phyloP scores from a whole-genome alignment of 495 filamentous ascomycete genomes.

The Aspergillus steynii region DNA sequence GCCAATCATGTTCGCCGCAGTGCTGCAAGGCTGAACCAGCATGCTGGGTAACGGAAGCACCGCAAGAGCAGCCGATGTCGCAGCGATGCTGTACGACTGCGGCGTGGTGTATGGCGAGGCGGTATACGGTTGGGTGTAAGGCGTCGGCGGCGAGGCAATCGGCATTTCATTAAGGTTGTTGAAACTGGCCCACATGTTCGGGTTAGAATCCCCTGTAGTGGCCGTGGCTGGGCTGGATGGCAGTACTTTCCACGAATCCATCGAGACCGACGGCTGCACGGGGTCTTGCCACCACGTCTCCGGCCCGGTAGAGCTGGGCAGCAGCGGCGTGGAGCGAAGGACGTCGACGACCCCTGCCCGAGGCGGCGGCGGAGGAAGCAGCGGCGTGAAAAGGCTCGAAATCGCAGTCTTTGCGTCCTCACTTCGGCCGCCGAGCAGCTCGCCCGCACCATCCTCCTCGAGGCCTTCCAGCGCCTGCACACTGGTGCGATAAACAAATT shows the following conservation, averaged over 20 bases:
- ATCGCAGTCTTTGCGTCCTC: conserved; percentile 92
- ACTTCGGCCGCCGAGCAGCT: conserved; percentile 86
- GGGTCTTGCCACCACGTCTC: conserved; percentile 76
- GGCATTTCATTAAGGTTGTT: conserved; percentile 64
- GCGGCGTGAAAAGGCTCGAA: conserved; percentile 80
- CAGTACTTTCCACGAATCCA: conserved; percentile 92
- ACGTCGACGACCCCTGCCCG: conserved; percentile 73
- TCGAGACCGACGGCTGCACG: conserved; percentile 60
- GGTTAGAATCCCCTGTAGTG: conserved; percentile 66
- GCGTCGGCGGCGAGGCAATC: conserved; percentile 70
- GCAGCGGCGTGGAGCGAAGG: conserved; percentile 76
- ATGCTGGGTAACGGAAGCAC: conserved; percentile 86
- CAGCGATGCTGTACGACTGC: conserved; percentile 67
- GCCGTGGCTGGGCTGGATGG: conserved; percentile 80
- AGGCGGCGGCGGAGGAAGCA: conserved; percentile 85
- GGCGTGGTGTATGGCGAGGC: conserved; percentile 67
- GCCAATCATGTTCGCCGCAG: conserved; percentile 61
- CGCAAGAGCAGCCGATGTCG: conserved; percentile 61
- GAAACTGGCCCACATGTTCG: conserved; percentile 81
- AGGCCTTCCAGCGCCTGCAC: conserved; percentile 90
- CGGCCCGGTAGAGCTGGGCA: conserved; percentile 80
- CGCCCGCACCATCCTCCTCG: conserved; percentile 95
- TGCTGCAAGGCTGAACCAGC: conserved; percentile 81
- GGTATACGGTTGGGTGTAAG: conserved; percentile 78
- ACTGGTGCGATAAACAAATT: conserved; percentile 91